Evolutionary conservation across 345 rosid species (phyloP).

Genomic region (Heritiera fomes): DNA sequence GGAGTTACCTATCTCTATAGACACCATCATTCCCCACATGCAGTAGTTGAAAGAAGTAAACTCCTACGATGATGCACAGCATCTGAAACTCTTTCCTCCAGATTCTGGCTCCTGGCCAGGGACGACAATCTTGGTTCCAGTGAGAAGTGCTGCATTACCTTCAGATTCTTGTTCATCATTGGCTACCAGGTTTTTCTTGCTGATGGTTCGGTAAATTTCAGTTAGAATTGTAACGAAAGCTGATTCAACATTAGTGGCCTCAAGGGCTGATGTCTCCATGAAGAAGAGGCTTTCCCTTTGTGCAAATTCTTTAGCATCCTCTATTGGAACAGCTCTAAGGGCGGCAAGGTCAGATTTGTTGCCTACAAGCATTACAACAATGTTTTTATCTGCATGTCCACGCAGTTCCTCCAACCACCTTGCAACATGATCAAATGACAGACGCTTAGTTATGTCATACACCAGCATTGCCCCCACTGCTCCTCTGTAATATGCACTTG

Average conservation of each 20-base stretch:
- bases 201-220: slow-evolving; percentile 28
- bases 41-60: neutral
- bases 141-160: slow-evolving; percentile 19
- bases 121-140: slow-evolving; percentile 23
- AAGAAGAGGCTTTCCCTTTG: slow-evolving; percentile 33
- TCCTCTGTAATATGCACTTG: slow-evolving; percentile 38
- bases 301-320: slow-evolving; percentile 35
- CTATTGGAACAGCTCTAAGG: slow-evolving; percentile 27
- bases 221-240: slow-evolving; percentile 31
- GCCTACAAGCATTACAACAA: slow-evolving; percentile 33
- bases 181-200: slow-evolving; percentile 28
- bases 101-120: slow-evolving; percentile 20
- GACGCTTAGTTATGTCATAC: slow-evolving; percentile 32
- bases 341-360: slow-evolving; percentile 33
- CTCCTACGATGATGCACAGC: slow-evolving; percentile 11
- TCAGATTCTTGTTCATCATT: slow-evolving; percentile 27
- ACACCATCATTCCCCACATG: neutral
- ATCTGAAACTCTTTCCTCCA: slow-evolving; percentile 5
- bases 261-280: slow-evolving; percentile 36
- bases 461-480: slow-evolving; percentile 35
- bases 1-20: neutral
- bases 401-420: slow-evolving; percentile 36
- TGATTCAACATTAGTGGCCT: slow-evolving; percentile 31
- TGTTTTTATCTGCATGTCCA: slow-evolving; percentile 33
- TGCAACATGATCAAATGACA: slow-evolving; percentile 32